Base-by-base conservation (phyloP, 805 yeast species). In the Candida qinlingensis region DNA sequence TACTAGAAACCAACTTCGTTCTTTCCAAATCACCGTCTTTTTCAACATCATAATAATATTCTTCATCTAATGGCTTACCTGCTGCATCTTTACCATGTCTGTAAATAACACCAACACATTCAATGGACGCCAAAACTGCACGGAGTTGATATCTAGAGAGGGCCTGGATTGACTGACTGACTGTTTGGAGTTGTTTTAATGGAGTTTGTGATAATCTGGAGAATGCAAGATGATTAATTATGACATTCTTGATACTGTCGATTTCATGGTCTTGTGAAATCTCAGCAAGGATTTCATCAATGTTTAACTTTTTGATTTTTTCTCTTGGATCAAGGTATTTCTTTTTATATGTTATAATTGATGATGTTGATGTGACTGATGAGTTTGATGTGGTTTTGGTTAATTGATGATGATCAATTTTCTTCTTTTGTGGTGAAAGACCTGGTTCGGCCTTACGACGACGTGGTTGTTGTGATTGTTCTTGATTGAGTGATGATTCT, bases 81-180 rank as follows among this genome's bases (percentile, higher is more conserved):
- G 97, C 95, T 3, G 98, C 97, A 67, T 94, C 99, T 65, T 90
- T 91, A 43, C 97, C 97, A 50, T 77, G 75, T 65, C 98, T 84
- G 60, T 81, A 79, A 51, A 94, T 91, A 9, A 86, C 85, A n/a
- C 98, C 98, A 50, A 92, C 76, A 59, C 92, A 85, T 5, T 66
- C 58, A 37, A 80, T 65, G 35, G 73, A 67, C 7, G 67, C 65
- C 33, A 78, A 58, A 6, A 78, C 55, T 27, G 74, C 70, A 48
- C 78, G 69, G 13, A 79, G 55, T 58, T 78, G 79, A 29, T 65
- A 60, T 46, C 70, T 68, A 5, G 75, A 57, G 40, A 85, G 60
- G 6, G 67, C 63, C 6, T 77, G 70, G 4, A 84, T 78, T 7
- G 69, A 70, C 1, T 77, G 77, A 61, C 81, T 79, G 27, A 87